A percentile compares a stretch with the other conserved stretches of the same genome.
Conservation (phyloP, 2,329 filamentous ascomycete genomes). For the Ascomycota sp. region DNA sequence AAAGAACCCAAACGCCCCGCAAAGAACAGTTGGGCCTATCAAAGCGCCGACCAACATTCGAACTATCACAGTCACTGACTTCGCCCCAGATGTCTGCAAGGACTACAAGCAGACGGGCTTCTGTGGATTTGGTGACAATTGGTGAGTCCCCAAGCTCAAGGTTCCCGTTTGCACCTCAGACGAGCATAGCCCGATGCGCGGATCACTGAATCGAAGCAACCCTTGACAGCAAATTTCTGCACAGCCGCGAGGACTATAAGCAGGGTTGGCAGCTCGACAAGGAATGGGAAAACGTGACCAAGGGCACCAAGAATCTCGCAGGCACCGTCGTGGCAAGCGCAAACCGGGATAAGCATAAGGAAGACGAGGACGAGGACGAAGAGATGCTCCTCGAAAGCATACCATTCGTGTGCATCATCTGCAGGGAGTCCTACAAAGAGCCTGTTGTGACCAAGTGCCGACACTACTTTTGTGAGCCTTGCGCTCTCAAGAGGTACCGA, state of each 20-base stretch:
- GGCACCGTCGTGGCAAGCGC: conserved; percentile 43
- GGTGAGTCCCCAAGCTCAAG: conserved; percentile 8
- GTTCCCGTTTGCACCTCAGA: too few relatives aligned
- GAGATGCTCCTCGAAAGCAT: conserved; percentile 62
- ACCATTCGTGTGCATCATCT: conserved; percentile 78
- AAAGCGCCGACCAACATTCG: conserved; percentile 81
- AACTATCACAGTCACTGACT: conserved; percentile 79
- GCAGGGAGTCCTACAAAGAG: conserved; percentile 54
- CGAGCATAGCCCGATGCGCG: not conserved
- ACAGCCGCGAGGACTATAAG: conserved; percentile 60
- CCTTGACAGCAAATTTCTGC: conserved; percentile 40
- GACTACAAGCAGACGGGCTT: conserved; percentile 65
- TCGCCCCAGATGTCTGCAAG: conserved; percentile 84
- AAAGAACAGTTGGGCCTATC: conserved; percentile 57
- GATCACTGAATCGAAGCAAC: not conserved
- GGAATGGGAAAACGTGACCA: conserved; percentile 78
- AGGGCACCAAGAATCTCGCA: conserved; percentile 40
- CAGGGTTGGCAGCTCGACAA: conserved; percentile 89
- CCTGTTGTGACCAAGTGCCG: conserved; percentile 80
- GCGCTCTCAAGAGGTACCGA: conserved; percentile 68
- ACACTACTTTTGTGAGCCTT: conserved; percentile 89
- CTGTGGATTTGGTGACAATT: conserved; percentile 19
- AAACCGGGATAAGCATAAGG: conserved; percentile 19
- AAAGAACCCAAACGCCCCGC: conserved; percentile 57
- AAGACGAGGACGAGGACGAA: conserved; percentile 32